Conservation (phyloP, 805 yeast genomes). For the Metschnikowia kofuensis region DNA sequence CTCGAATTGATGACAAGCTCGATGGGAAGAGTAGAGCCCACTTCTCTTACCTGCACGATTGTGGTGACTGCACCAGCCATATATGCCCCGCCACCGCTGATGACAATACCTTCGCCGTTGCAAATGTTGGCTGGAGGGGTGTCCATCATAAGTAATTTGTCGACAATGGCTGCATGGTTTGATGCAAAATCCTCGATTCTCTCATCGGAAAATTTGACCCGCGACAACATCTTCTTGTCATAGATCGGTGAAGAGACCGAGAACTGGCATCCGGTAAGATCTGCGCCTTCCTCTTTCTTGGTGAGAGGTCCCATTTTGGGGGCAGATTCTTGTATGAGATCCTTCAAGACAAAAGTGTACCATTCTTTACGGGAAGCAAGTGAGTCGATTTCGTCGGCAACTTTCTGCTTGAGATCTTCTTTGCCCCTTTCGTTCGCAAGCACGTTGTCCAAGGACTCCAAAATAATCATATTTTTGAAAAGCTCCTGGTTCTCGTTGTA, state of each 20-base stretch:
- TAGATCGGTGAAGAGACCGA: constrained; percentile 15
- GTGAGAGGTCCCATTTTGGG: constrained; percentile 17
- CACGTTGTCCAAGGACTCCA: constrained; percentile 4
- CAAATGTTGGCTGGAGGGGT: constrained; percentile 24
- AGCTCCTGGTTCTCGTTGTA: constrained; percentile 6
- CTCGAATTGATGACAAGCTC: constrained; percentile 30
- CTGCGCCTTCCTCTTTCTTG: constrained; percentile 17
- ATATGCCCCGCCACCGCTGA: constrained; percentile 28
- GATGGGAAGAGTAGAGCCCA: constrained; percentile 33
- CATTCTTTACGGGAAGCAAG: constrained; percentile 8
- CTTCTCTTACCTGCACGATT: constrained; percentile 29
- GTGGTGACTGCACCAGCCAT: constrained; percentile 28
- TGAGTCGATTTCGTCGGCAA: constrained; percentile 4
- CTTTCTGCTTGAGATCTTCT: constrained; percentile 5
- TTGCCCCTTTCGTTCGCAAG: background rate
- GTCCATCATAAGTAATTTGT: constrained; percentile 21
- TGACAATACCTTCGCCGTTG: constrained; percentile 34
- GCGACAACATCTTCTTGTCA: constrained; percentile 9
- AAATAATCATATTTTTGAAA: constrained; percentile 1
- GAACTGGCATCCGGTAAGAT: constrained; percentile 12
- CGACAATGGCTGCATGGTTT: constrained; percentile 27
- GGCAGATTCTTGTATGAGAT: constrained; percentile 13
- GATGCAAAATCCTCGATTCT: constrained; percentile 21
- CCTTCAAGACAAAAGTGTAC: constrained; percentile 15
- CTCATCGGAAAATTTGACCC: constrained; percentile 19